These are phyloP conservation scores for Avena atlantica DNA, from an alignment of 176 grass and related monocot species.

Conservation along the genomic window DNA sequence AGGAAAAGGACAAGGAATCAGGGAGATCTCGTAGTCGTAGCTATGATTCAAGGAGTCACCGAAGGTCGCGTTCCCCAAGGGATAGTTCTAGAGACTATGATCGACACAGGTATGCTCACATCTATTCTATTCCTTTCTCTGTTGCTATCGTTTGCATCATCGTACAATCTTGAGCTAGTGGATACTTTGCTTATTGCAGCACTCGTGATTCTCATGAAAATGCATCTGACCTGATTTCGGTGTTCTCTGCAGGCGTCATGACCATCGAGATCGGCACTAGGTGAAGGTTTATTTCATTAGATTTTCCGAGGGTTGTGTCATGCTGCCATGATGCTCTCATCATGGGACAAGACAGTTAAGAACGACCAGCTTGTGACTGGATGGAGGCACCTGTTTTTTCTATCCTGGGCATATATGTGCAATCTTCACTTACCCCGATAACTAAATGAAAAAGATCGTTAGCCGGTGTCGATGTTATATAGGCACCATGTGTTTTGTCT, in stretches of 20 bases:
- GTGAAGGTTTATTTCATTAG: not conserved
- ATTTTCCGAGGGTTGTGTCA: not conserved
- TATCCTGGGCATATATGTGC: not conserved
- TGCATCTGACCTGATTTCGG: conserved; percentile 28
- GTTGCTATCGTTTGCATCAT: conserved; percentile 2
- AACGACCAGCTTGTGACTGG: not conserved
- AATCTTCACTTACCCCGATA: not conserved
- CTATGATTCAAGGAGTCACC: conserved; percentile 73
- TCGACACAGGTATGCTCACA: conserved; percentile 55
- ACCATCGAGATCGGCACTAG: conserved; percentile 42
- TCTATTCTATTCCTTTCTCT: conserved; percentile 17
- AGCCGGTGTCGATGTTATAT: conserved; percentile 14
- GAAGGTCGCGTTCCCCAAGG: conserved; percentile 78
- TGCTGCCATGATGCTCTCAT: not conserved
- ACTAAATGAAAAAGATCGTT: conserved; percentile 12
- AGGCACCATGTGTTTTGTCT: not conserved
- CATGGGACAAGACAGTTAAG: not conserved
- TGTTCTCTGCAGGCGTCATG: conserved; percentile 40
- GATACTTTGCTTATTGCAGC: not conserved
- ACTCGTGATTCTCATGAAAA: conserved; percentile 18
- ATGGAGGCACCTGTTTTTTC: not conserved
- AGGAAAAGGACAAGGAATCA: conserved; percentile 65
- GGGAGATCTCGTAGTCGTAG: conserved; percentile 64
- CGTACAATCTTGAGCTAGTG: not conserved
- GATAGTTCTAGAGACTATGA: conserved; percentile 68